Base-by-base conservation (phyloP, 306 rosid species). In the Malus orientalis region DNA sequence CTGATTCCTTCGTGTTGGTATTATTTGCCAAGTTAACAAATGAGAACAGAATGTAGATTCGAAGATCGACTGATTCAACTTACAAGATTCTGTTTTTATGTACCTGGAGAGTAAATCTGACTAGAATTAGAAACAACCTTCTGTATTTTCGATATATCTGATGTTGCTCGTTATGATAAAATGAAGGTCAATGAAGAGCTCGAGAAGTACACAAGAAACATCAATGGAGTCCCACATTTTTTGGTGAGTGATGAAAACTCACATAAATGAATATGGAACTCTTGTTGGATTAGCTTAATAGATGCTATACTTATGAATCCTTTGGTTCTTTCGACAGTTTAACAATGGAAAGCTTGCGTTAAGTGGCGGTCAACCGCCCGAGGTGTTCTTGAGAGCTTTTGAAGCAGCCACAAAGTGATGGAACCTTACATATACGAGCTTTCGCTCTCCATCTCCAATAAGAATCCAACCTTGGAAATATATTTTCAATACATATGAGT, bases 281-380 rank as follows among this genome's bases (percentile, higher is more conserved):
- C 42, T 67, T 68, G 51, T 27, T 53, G 55, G 53, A 27, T 70
- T 54, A 74, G 11, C 38, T 25, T 11, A 49, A 20, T n/a, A 30
- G 30, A 68, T 69, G 66, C 73, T 72, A 61, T 72, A 18, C n/a
- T 62, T 9, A 57, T 9, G 53, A 45, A 38, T 38, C 13, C 7
- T n/a, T 44, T 78, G 80, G 8, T 73, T 78, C 60, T 29, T 76
- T 84, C 74, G 78, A 67, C 89, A 94, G 98, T 86, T 94, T 69
- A 91, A 94, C 79, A 87, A 93, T 81, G 96, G 93, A 66, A 85
- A 75, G 76, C 87, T 77, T 22, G 81, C 84, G 71, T 25, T 94
- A 77, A 86, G 87, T 12, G 98, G 98, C 16, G 96, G 81, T 23
- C 96, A 94, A 57, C 85, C 95, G 58, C 86, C 93, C 57, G 97